Evolutionary conservation across 306 rosid genomes (phyloP).

Genomic region (Morella rubra): DNA sequence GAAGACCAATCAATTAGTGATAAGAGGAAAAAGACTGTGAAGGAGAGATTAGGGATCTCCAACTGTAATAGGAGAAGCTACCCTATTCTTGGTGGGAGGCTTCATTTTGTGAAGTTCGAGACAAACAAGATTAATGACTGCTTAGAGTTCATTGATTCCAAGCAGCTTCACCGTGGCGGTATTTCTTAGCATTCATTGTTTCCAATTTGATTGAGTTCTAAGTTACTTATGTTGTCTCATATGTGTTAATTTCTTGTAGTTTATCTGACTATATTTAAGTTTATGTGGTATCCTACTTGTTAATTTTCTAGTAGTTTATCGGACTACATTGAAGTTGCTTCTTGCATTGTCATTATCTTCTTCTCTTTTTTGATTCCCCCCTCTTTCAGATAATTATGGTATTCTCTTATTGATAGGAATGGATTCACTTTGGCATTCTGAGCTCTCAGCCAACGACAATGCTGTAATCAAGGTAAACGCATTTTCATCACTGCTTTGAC

Average conservation of each 20-base stretch:
- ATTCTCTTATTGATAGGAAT: conserved; percentile 38
- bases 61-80: conserved; percentile 80
- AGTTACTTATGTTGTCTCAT: background rate
- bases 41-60: conserved; percentile 70
- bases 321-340: conserved; percentile 15
- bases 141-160: conserved; percentile 86
- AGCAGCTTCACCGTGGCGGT: conserved; percentile 93
- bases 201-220: background rate
- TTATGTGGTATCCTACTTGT: conserved; percentile 5
- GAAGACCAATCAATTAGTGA: conserved; percentile 68
- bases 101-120: conserved; percentile 98
- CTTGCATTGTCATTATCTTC: background rate
- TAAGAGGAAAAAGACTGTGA: conserved; percentile 66
- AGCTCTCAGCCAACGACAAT: conserved; percentile 47
- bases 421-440: conserved; percentile 69
- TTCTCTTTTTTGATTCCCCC: background rate
- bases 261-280: background rate
- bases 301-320: conserved; percentile 13
- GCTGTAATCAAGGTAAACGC: conserved; percentile 77
- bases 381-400: background rate
- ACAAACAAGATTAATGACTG: conserved; percentile 90
- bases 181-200: conserved; percentile 21
- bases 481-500: conserved; percentile 15
- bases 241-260: background rate
- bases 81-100: conserved; percentile 98